Conservation (phyloP, 106 monocot species). For the Dactylorhiza incarnata region DNA sequence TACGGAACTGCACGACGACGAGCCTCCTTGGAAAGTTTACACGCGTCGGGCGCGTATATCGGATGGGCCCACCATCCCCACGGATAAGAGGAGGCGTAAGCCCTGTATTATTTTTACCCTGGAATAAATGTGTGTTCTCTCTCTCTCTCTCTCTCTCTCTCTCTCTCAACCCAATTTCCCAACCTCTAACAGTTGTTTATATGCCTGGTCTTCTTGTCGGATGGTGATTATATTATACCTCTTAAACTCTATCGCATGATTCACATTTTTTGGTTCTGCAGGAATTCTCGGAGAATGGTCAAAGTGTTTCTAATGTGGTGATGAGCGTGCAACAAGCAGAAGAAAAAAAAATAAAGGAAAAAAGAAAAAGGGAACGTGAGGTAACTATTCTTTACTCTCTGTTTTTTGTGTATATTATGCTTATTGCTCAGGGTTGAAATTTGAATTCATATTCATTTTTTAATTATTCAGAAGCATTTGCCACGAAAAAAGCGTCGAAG, state of each 20-base stretch:
- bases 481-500: conserved; percentile 85
- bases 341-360: conserved; percentile 75
- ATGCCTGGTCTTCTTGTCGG: neutral
- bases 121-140: no score
- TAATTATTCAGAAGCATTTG: conserved; percentile 59
- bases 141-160: no score
- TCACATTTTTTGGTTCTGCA: conserved; percentile 12
- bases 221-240: neutral
- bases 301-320: conserved; percentile 35
- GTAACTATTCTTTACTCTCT: conserved; percentile 22
- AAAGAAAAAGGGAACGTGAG: conserved; percentile 76
- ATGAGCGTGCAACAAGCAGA: conserved; percentile 72
- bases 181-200: no score
- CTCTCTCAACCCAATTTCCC: no score
- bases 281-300: conserved; percentile 35
- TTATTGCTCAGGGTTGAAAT: neutral
- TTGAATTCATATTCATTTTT: conserved; percentile 1
- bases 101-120: no score
- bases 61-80: no score
- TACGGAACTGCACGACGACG: no score
- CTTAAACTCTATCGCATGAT: neutral
- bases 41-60: no score
- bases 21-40: no score
- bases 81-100: no score
- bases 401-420: neutral